A percentile compares a stretch with the other conserved stretches of the same genome.
phyloP scores from a whole-genome alignment of 352 stramenopile genomes.

The Pythium aquatile region DNA sequence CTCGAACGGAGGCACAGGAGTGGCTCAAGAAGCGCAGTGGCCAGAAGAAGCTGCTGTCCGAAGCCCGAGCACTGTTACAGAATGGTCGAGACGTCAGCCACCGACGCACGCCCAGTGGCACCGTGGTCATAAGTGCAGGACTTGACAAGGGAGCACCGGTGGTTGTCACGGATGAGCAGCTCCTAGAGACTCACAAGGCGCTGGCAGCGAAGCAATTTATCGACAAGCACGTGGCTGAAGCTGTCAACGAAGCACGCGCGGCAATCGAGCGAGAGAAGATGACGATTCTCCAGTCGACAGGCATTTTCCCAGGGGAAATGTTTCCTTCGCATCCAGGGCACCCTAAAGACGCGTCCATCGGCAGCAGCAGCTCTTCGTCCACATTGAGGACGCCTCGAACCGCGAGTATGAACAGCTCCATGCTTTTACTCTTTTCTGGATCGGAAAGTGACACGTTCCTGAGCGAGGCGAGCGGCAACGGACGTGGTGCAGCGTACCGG shows the following conservation, averaged over 20 bases:
- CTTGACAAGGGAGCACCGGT: background rate
- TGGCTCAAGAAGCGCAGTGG: constrained; percentile 76
- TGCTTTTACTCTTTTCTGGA: constrained; percentile 15
- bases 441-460: constrained; percentile 13
- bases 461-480: background rate
- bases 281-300: constrained; percentile 61
- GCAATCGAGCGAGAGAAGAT: constrained; percentile 73
- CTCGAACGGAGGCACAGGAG: constrained; percentile 55
- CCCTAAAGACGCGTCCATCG: background rate
- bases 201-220: constrained; percentile 62
- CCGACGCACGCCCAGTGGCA: constrained; percentile 44
- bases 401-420: constrained; percentile 21
- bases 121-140: constrained; percentile 27
- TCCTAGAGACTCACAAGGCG: constrained; percentile 52
- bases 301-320: constrained; percentile 43
- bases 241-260: constrained; percentile 54
- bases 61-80: constrained; percentile 58
- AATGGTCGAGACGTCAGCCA: constrained; percentile 35
- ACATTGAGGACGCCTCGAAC: constrained; percentile 5
- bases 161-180: constrained; percentile 31
- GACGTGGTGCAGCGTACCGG: background rate
- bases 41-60: constrained; percentile 73
- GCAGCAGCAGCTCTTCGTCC: constrained; percentile 15
- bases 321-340: background rate
- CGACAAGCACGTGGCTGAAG: constrained; percentile 72